Percentiles rank a stretch among this genome's conserved stretches.
Conservation (phyloP, 257 asterid genomes). For the Leptodermis oblonga region DNA sequence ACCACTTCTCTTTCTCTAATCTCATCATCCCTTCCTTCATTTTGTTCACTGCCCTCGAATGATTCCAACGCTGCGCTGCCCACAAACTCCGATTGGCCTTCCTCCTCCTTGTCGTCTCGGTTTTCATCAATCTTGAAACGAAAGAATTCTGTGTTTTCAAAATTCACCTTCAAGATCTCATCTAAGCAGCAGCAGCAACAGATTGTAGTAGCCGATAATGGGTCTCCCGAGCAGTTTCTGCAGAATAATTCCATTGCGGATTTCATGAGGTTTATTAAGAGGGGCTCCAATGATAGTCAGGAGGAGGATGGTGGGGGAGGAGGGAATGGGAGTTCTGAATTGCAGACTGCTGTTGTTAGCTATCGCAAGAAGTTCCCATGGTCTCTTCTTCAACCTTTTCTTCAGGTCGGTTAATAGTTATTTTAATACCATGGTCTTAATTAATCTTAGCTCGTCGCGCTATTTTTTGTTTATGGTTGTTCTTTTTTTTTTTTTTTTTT, state of each 20-base stretch:
- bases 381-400: constrained; percentile 83
- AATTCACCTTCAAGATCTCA: constrained; percentile 30
- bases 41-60: constrained; percentile 40
- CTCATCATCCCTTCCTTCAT: constrained; percentile 37
- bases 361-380: constrained; percentile 93
- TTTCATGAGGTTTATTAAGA: constrained; percentile 82
- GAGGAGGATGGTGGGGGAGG: background rate
- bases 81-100: constrained; percentile 28
- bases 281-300: constrained; percentile 25
- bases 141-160: constrained; percentile 24
- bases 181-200: constrained; percentile 26
- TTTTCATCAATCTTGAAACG: constrained; percentile 13
- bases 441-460: background rate
- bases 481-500: background rate
- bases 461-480: background rate
- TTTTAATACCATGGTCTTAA: background rate
- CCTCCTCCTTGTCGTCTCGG: constrained; percentile 12
- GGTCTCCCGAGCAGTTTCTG: constrained; percentile 54
- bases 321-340: constrained; percentile 43
- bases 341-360: constrained; percentile 85
- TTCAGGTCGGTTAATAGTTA: constrained; percentile 42
- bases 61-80: background rate
- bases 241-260: constrained; percentile 80
- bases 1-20: constrained; percentile 41
- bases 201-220: constrained; percentile 26